Percentiles rank a stretch among this genome's conserved stretches.
Conservation (phyloP, 75 land plant genomes). For the Selaginella moellendorffii region DNA sequence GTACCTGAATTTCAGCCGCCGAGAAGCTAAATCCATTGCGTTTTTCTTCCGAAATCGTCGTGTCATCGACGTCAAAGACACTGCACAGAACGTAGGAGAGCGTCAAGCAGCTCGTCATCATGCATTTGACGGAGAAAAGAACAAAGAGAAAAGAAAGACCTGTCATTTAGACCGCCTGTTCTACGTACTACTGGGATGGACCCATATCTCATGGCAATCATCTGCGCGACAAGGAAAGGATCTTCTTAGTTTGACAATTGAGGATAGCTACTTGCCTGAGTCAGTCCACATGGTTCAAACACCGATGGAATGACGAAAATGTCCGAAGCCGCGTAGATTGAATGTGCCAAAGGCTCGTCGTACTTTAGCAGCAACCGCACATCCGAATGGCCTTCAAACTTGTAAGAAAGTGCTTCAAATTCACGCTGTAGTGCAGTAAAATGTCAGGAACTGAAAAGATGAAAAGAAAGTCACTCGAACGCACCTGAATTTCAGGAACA, state of each 20-base stretch:
- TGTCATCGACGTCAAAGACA: slow-evolving; percentile 97
- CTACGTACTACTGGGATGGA: slow-evolving; percentile 74
- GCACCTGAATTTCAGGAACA: slow-evolving; percentile 75
- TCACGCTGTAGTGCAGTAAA: slow-evolving; percentile 64
- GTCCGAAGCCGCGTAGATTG: slow-evolving; percentile 85
- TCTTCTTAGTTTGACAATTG: too few relatives aligned
- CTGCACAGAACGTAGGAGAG: slow-evolving; percentile 38
- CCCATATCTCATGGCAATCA: slow-evolving; percentile 98
- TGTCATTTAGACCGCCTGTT: slow-evolving; percentile 92
- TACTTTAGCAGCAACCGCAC: slow-evolving; percentile 72
- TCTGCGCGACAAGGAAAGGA: slow-evolving; percentile 42
- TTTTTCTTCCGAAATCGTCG: slow-evolving; percentile 39
- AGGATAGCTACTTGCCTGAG: slow-evolving; percentile 76
- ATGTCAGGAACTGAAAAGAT: too few relatives aligned
- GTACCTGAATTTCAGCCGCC: slow-evolving; percentile 65
- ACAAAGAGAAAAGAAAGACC: too few relatives aligned
- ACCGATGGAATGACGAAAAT: slow-evolving; percentile 93
- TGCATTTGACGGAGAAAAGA: too few relatives aligned
- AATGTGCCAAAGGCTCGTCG: slow-evolving; percentile 78
- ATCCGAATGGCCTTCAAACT: slow-evolving; percentile 55
- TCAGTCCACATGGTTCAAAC: slow-evolving; percentile 97
- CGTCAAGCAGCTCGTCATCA: too few relatives aligned
- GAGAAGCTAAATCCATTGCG: slow-evolving; percentile 76
- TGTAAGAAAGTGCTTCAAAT: slow-evolving; percentile 70
- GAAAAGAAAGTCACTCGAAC: too few relatives aligned